Base-by-base conservation (phyloP, 345 rosid species). In the Hibiscus trionum region DNA sequence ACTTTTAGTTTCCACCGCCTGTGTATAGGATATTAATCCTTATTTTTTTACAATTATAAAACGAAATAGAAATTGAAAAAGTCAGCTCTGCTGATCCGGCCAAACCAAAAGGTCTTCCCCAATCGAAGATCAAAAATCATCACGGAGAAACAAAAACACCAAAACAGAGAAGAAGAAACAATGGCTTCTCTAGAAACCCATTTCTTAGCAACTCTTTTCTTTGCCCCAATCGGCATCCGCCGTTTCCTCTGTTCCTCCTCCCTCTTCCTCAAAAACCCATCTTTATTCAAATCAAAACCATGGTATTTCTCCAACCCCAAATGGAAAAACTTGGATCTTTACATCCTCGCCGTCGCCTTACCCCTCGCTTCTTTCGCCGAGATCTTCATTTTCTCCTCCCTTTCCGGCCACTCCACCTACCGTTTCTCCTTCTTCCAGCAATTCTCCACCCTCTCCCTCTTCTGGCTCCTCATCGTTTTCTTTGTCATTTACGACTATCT, bases 191-290 rank as follows among this genome's bases (percentile, higher is more conserved):
- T 61, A 31, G 65, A 35, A 14, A 15, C 65, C 65, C 65, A 61
- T 61, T 61, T 61, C 10, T 29, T 35, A 29, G 65, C 65, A 29
- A 12, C 19, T 61, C 42, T 61, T 11, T 31, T 61, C 42, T 6
- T 61, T 29, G 17, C 83, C 78, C 90, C 88, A 0, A 7, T 77
- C 1, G 87, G 90, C 73, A 55, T 88, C 2, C 80, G 84, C 19
- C 93, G 87, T 70, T 88, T 86, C 75, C 70, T 76, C 37, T 71
- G 72, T 72, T 86, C 88, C 61, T 81, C 87, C 24, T 86, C 90
- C n/a, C 82, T 80, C 67, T 86, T 76, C 78, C 82, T 88, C 72
- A 73, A 77, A 46, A 80, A 77, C 80, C 86, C 93, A 61, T 83
- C 90, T 74, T 76, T 62, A 14, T 88, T 77, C 76, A 57, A 79